Base-by-base conservation (phyloP, 352 stramenopile genomes). In the Albugo candida region DNA sequence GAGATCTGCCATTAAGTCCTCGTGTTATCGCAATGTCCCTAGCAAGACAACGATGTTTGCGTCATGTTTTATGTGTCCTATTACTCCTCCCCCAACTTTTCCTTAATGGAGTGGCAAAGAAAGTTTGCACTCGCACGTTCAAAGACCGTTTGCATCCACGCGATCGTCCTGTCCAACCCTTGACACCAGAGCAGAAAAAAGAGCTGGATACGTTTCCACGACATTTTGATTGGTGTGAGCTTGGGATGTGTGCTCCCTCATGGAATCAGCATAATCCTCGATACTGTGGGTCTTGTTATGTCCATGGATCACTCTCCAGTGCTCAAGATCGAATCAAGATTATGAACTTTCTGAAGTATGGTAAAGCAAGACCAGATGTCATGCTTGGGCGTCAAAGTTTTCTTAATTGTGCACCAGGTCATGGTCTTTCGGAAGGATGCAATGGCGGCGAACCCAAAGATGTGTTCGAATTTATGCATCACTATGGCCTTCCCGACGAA, bases 161-260 rank as follows among this genome's bases (percentile, higher is more conserved):
- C 44, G 67, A 65, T 19, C 69, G 58, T 34, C 43, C 74, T n/a
- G 41, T 60, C 34, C n/a, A 60, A 34, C 50, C 78, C 8, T 48
- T 74, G 49, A 69, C 67, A 37, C 59, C 78, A 2, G 54, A 56
- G 1, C 58, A 75, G 44, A 31, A 48, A 12, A 10, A 63, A 13
- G 68, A 78, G 47, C 55, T 78, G 14, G 46, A 47, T 45, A 51
- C 57, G 11, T 56, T 81, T 14, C 74, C 74, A 0, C 53, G 56
- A 45, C 67, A 82, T 36, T 94, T 97, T 52, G 84, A 92, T 56
- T 98, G 93, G 91, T 85, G 75, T 49, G 75, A 88, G 49, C 62
- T 58, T 11, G 71, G 75, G 31, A 81, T 75, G 49, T 84, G 71
- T 46, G 70, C 81, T 39, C 68, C 71, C n/a, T 83, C 71, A 51